phyloP scores from a whole-genome alignment of 2,329 filamentous ascomycete genomes.

The Epichloe uncinata region DNA sequence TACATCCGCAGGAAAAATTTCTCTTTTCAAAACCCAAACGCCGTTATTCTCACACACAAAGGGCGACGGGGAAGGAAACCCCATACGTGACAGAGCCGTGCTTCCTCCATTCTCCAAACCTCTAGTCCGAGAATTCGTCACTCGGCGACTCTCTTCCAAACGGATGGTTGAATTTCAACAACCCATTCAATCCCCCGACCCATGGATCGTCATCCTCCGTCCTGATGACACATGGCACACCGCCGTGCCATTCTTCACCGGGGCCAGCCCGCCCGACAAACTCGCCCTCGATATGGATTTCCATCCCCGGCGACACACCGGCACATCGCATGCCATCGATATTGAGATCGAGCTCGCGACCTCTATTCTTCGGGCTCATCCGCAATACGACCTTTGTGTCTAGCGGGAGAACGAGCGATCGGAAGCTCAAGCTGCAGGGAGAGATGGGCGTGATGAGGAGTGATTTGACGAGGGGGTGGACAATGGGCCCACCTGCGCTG shows the following conservation, averaged over 20 bases:
- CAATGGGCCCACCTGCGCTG: constrained; percentile 83
- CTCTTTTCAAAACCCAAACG: neutral
- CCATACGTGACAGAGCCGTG: too few relatives aligned
- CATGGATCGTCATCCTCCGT: constrained; percentile 74
- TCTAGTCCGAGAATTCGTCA: constrained; percentile 17
- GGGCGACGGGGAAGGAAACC: too few relatives aligned
- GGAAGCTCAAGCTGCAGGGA: constrained; percentile 80
- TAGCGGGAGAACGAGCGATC: constrained; percentile 77
- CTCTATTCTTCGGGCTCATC: constrained; percentile 68
- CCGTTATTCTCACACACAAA: neutral
- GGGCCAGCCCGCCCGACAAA: constrained; percentile 41
- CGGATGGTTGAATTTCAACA: constrained; percentile 95
- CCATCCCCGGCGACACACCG: constrained; percentile 60
- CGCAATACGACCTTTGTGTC: constrained; percentile 73
- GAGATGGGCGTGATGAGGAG: constrained; percentile 90
- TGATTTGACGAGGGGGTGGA: constrained; percentile 82
- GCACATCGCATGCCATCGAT: constrained; percentile 61
- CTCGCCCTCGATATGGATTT: constrained; percentile 82
- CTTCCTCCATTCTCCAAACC: neutral
- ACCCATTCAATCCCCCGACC: constrained; percentile 90
- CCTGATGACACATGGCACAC: constrained; percentile 84
- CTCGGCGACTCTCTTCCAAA: constrained; percentile 48
- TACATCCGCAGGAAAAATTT: too few relatives aligned
- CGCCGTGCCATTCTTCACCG: constrained; percentile 50
- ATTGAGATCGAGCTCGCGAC: constrained; percentile 63